Base-by-base conservation (phyloP, 805 yeast species). In the Ogataea pilisensis region DNA sequence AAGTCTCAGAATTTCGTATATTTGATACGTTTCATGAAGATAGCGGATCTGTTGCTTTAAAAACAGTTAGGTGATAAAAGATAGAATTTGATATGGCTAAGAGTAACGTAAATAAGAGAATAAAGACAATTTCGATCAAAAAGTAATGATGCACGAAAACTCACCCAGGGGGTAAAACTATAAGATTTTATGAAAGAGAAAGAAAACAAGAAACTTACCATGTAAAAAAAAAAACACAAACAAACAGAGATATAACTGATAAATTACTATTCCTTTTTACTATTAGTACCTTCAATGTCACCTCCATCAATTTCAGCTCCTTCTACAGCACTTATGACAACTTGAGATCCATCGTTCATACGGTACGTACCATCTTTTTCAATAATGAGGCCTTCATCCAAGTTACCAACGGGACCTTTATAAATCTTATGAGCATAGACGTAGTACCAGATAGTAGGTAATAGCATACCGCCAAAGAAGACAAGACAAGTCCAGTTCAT, bases 401-500 rank as follows among this genome's bases (percentile, higher is more conserved):
- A 48, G 51, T 76, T 76, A 50, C 76, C 68, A 63, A 67, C 73
- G 28, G 85, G 85, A 19, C 85, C 85, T 42, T 61, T 61, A 67
- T 76, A 80, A 73, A 77, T 70, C 53, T 72, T 77, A 53, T 66
- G 76, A 24, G 83, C 85, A 44, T 69, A 74, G 12, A 71, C 59
- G 29, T 59, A 50, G 49, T 59, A 80, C 76, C 80, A 79, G 3
- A 64, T 42, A 24, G 68, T 47, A 16, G 75, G 70, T 26, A 77
- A 40, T 17, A 74, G 42, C 74, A 78, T 64, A 14, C 82, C 76
- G 0, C 81, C 83, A 53, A 75, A 76, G 60, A 68, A 77, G 4
- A 79, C 82, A 27, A 77, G 70, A 27, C 62, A 68, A 1, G 85
- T 80, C 82, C 83, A 80, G 63, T 78, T 80, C 82, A 78, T 77